Percentiles rank a stretch among this genome's conserved stretches.
Conservation (phyloP, 352 stramenopile genomes). For the Pythium phragmitis region DNA sequence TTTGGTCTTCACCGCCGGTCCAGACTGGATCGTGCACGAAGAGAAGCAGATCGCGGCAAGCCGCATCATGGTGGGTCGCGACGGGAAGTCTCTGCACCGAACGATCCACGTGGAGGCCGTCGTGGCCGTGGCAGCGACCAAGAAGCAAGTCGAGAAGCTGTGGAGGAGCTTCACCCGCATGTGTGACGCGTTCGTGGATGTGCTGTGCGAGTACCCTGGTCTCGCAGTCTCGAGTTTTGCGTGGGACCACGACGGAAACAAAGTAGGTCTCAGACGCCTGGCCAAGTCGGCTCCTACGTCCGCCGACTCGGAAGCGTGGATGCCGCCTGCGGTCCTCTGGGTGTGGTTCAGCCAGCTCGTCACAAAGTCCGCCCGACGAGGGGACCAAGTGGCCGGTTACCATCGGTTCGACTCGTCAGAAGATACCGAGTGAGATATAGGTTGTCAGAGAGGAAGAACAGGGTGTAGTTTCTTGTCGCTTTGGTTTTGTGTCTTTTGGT, state of each 20-base stretch:
- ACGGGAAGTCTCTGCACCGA: not conserved
- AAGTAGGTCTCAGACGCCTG: not conserved
- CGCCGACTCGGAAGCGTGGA: not conserved
- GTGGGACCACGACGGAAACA: not conserved
- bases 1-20: not conserved
- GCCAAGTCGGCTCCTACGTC: not conserved
- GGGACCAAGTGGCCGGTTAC: too few species aligned
- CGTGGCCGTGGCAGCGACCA: not conserved
- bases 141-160: not conserved
- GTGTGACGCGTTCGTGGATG: not conserved
- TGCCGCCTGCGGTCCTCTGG: not conserved
- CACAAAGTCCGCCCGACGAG: not conserved
- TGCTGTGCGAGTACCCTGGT: slow-evolving; percentile 6
- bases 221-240: slow-evolving; percentile 11
- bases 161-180: not conserved
- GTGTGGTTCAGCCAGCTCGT: not conserved
- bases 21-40: slow-evolving; percentile 13
- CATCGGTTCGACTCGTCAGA: too few species aligned
- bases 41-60: not conserved
- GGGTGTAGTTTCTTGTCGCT: too few species aligned
- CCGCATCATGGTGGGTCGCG: slow-evolving; percentile 10
- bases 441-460: too few species aligned
- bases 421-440: too few species aligned
- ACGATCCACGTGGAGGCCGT: slow-evolving; percentile 13
- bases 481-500: too few species aligned